A percentile compares a stretch with the other conserved stretches of the same genome.
These are phyloP conservation scores for Calonectria fujianensis DNA, from an alignment of 2,329 filamentous ascomycete genomes.

Conservation along the genomic window DNA sequence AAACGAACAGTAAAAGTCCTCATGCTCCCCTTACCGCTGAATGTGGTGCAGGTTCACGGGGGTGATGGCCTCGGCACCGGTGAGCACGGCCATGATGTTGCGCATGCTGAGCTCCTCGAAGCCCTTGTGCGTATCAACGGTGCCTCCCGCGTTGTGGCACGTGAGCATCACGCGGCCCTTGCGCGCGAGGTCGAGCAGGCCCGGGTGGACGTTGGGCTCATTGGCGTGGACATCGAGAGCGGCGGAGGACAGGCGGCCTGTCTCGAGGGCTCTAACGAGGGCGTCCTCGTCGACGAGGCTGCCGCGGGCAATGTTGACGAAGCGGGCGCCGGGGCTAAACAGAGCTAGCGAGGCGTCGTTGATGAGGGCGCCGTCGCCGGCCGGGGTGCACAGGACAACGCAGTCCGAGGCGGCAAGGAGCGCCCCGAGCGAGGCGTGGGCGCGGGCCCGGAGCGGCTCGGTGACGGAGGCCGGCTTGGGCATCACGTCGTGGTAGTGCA, in stretches of 20 bases:
- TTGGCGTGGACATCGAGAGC: slow-evolving; percentile 79
- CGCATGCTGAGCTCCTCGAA: slow-evolving; percentile 81
- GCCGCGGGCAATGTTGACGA: slow-evolving; percentile 81
- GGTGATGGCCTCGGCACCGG: slow-evolving; percentile 71
- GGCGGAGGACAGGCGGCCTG: slow-evolving; percentile 68
- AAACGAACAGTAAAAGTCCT: not conserved
- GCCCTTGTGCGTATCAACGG: slow-evolving; percentile 78
- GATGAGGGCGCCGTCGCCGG: slow-evolving; percentile 67
- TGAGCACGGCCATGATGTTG: slow-evolving; percentile 78
- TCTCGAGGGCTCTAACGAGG: slow-evolving; percentile 74
- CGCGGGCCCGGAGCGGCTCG: slow-evolving; percentile 65
- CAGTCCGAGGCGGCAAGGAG: slow-evolving; percentile 75
- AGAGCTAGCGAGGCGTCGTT: slow-evolving; percentile 66
- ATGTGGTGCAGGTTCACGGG: slow-evolving; percentile 78
- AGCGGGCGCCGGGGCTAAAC: slow-evolving; percentile 73
- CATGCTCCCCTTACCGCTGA: slow-evolving; percentile 36
- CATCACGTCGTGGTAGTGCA: slow-evolving; percentile 77
- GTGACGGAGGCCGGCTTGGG: slow-evolving; percentile 68
- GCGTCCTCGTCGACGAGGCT: slow-evolving; percentile 79
- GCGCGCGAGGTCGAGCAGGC: slow-evolving; percentile 64
- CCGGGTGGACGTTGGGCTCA: slow-evolving; percentile 73
- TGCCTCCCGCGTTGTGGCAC: slow-evolving; percentile 81
- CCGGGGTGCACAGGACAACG: slow-evolving; percentile 77
- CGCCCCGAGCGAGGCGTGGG: slow-evolving; percentile 69
- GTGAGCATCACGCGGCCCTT: slow-evolving; percentile 73